A percentile compares a stretch with the other conserved stretches of the same genome.
phyloP scores from a whole-genome alignment of 1,284 basidiomycete genomes.

The Papiliotrema fonsecae region DNA sequence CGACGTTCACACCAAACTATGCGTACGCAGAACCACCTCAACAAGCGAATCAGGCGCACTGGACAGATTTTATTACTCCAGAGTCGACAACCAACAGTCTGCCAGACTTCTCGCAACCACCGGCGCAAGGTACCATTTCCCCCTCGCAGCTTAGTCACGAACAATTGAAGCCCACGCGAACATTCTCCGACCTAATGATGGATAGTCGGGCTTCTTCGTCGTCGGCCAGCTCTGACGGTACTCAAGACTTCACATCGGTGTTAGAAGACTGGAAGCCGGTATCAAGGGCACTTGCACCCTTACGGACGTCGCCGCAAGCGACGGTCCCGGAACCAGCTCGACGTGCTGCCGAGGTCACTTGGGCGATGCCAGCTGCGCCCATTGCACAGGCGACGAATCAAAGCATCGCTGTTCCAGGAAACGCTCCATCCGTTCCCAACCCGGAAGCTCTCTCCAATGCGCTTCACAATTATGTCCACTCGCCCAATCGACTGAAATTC shows the following conservation, averaged over 20 bases:
- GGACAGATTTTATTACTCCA: neutral
- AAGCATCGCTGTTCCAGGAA: neutral
- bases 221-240: conserved; percentile 24
- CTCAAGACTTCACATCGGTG: conserved; percentile 7
- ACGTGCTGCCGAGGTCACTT: conserved; percentile 1
- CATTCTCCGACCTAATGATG: conserved; percentile 21
- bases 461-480: conserved; percentile 60
- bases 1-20: neutral
- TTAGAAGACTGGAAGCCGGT: conserved; percentile 17
- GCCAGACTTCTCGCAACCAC: neutral
- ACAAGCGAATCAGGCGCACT: neutral
- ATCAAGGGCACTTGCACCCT: conserved; percentile 5
- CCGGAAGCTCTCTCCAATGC: conserved; percentile 13
- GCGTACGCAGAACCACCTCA: neutral
- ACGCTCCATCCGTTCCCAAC: neutral
- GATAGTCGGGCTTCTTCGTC: conserved; percentile 21
- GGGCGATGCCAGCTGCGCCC: neutral
- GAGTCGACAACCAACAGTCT: neutral
- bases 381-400: neutral
- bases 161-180: conserved; percentile 19
- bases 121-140: conserved; percentile 20
- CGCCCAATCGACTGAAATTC: conserved; percentile 78
- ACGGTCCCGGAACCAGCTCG: neutral
- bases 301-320: neutral
- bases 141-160: conserved; percentile 24